Evolutionary conservation across 2,329 filamentous ascomycete genomes (phyloP).

Genomic region (Emericellopsis atlantica): DNA sequence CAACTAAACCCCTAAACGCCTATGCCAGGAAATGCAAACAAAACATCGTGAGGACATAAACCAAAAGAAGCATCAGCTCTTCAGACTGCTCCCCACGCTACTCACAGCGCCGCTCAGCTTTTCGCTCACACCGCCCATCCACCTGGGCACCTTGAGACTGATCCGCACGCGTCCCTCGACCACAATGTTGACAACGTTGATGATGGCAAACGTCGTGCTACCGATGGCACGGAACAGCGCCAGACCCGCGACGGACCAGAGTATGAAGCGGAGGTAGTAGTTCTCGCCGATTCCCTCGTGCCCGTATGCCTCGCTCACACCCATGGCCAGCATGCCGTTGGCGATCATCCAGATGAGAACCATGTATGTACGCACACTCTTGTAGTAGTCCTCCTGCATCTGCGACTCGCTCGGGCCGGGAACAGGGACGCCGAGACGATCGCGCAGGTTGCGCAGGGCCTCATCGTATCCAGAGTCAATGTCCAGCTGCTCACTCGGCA

Average conservation of each 20-base stretch:
- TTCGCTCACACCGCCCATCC: slow-evolving; percentile 28
- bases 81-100: slow-evolving; percentile 31
- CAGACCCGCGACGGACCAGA: slow-evolving; percentile 80
- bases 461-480: slow-evolving; percentile 98
- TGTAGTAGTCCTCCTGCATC: slow-evolving; percentile 97
- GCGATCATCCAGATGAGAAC: slow-evolving; percentile 88
- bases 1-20: too few relatives aligned
- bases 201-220: slow-evolving; percentile 65
- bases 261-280: slow-evolving; percentile 81
- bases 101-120: slow-evolving; percentile 34
- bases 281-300: slow-evolving; percentile 63
- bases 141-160: slow-evolving; percentile 40
- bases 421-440: slow-evolving; percentile 70
- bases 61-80: slow-evolving; percentile 4
- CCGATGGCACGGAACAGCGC: slow-evolving; percentile 84
- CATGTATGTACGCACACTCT: slow-evolving; percentile 94
- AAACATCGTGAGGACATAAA: neutral
- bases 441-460: slow-evolving; percentile 87
- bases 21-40: slow-evolving; percentile 2
- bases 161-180: slow-evolving; percentile 70
- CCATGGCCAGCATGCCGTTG: slow-evolving; percentile 90
- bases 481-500: slow-evolving; percentile 95
- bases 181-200: slow-evolving; percentile 72
- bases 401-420: slow-evolving; percentile 58
- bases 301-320: slow-evolving; percentile 75